Conservation (phyloP, 1,284 basidiomycete genomes). For the Tilletia walkeri region DNA sequence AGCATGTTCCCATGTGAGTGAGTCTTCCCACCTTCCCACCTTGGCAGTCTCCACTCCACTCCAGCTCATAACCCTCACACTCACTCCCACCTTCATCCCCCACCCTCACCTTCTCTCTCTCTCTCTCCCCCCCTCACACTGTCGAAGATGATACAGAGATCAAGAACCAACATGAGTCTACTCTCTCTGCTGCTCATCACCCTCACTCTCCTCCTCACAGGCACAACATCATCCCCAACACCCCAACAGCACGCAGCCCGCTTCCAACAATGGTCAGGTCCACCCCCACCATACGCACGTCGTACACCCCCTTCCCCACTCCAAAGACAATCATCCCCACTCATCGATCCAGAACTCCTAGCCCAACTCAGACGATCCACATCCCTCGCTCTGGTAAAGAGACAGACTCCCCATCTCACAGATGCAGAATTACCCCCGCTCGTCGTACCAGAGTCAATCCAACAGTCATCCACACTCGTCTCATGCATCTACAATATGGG, state of each 20-base stretch:
- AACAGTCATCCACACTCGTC: not conserved
- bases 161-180: not conserved
- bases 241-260: not conserved
- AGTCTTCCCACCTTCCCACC: no score
- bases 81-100: no score
- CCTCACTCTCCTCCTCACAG: not conserved
- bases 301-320: not conserved
- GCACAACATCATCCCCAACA: not conserved
- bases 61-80: no score
- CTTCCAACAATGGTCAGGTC: not conserved
- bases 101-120: not conserved
- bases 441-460: not conserved
- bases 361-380: not conserved
- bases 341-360: not conserved
- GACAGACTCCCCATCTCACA: not conserved
- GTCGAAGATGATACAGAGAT: not conserved
- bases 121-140: not conserved
- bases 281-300: not conserved
- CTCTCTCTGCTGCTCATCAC: not conserved
- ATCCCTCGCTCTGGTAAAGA: not conserved
- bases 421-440: not conserved
- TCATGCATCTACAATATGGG: conserved; percentile 14
- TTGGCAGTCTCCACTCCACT: no score
- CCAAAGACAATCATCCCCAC: not conserved
- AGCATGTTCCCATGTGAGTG: no score